Evolutionary conservation across 345 rosid genomes (phyloP).

Genomic region (Carallia brachiata): DNA sequence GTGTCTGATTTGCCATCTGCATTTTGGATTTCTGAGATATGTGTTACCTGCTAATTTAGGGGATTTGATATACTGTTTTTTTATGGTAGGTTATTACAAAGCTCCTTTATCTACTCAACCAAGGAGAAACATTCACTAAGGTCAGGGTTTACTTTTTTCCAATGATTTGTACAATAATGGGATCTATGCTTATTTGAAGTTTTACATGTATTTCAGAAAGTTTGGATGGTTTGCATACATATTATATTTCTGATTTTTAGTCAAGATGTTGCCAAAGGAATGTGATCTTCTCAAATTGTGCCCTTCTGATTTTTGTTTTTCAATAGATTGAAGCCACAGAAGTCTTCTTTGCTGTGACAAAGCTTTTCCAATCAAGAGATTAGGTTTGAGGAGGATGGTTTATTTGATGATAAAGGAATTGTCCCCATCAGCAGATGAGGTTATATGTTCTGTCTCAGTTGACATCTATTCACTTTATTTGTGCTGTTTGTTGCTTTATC

Average conservation of each 20-base stretch:
- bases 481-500: background rate
- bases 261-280: no score
- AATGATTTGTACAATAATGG: slow-evolving; percentile 1
- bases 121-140: slow-evolving; percentile 93
- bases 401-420: slow-evolving; percentile 96
- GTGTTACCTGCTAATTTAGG: background rate
- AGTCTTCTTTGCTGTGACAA: slow-evolving; percentile 93
- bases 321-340: slow-evolving; percentile 84
- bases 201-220: background rate
- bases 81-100: slow-evolving; percentile 79
- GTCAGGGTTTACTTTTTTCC: slow-evolving; percentile 28
- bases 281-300: slow-evolving; percentile 1
- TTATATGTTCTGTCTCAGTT: slow-evolving; percentile 23
- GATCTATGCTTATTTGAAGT: background rate
- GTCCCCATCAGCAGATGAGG: slow-evolving; percentile 99
- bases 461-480: background rate
- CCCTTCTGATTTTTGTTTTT: slow-evolving; percentile 14
- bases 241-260: no score
- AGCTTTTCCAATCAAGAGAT: slow-evolving; percentile 94
- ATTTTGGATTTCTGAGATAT: background rate
- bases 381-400: slow-evolving; percentile 96
- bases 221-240: background rate
- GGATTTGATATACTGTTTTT: slow-evolving; percentile 5
- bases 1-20: slow-evolving; percentile 5
- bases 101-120: slow-evolving; percentile 90